Evolutionary conservation across 1,139 yeast genomes (phyloP).

Genomic region (Pichia sp.): DNA sequence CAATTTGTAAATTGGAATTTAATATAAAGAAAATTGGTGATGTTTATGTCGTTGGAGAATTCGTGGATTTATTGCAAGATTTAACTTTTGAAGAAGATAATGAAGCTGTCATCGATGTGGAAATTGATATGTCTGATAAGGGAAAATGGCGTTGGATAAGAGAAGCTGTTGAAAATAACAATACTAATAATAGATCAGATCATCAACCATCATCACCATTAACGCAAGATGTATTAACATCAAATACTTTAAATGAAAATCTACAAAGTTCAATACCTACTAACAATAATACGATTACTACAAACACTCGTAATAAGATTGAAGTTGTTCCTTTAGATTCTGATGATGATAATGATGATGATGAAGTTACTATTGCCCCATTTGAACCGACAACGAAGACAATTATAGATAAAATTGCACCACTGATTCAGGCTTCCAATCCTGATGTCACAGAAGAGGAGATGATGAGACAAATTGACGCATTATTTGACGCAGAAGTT

Average conservation of each 20-base stretch:
- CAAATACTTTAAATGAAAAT: neutral
- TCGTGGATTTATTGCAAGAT: conserved; percentile 22
- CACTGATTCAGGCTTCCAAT: neutral
- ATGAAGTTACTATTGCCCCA: neutral
- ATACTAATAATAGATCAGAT: neutral
- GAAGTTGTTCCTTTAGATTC: conserved; percentile 16
- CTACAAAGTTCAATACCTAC: too few species aligned
- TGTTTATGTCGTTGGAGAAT: conserved; percentile 27
- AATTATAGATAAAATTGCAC: neutral
- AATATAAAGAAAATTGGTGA: conserved; percentile 27
- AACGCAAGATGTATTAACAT: neutral
- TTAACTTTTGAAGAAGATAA: conserved; percentile 13
- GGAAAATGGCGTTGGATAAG: conserved; percentile 25
- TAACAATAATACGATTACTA: neutral
- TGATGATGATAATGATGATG: conserved; percentile 13
- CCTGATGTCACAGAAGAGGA: conserved; percentile 7
- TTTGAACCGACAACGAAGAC: neutral
- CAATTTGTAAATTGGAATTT: conserved; percentile 29
- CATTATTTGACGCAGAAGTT: conserved; percentile 9
- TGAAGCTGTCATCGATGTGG: conserved; percentile 15
- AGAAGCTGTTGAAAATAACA: conserved; percentile 14
- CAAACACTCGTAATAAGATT: conserved; percentile 2
- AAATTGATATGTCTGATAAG: conserved; percentile 21
- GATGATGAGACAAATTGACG: conserved; percentile 8
- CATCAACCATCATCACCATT: neutral